Conservation (phyloP, 441 rosid species). For the Geranium incanum region DNA sequence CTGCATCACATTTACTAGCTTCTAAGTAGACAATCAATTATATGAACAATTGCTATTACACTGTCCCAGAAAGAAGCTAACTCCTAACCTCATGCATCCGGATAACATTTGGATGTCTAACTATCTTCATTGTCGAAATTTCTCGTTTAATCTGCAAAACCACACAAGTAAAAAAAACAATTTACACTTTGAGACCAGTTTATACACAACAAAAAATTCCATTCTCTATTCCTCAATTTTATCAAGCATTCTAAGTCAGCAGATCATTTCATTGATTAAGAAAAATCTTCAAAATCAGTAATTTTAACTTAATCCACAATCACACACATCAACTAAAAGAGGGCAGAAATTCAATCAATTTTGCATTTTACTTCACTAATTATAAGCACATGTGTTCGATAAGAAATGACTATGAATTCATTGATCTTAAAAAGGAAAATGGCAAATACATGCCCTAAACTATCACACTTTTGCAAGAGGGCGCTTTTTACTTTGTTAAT, state of each 20-base stretch:
- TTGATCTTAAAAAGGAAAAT: too few species aligned
- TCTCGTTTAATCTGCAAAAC: slow-evolving; percentile 82
- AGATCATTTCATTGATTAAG: background rate
- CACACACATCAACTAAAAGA: background rate
- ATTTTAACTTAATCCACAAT: background rate
- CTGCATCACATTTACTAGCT: slow-evolving; percentile 34
- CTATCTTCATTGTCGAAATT: slow-evolving; percentile 85
- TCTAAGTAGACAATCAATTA: background rate
- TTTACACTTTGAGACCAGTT: background rate
- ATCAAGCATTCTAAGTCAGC: slow-evolving; percentile 1
- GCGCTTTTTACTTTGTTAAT: too few species aligned
- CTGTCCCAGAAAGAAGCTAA: background rate
- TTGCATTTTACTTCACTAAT: background rate
- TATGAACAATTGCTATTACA: background rate
- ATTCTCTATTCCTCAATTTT: background rate
- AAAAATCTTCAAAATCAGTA: background rate
- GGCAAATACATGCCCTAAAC: too few species aligned
- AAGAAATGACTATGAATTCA: background rate
- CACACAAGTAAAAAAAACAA: slow-evolving; percentile 5
- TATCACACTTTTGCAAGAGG: too few species aligned
- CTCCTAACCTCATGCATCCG: slow-evolving; percentile 81
- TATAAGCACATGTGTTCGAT: background rate
- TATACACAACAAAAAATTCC: background rate
- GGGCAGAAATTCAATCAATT: background rate
- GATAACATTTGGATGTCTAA: slow-evolving; percentile 90